Percentiles rank a stretch among this genome's conserved stretches.
phyloP scores from a whole-genome alignment of 441 rosid genomes.

The Breynia disticha region DNA sequence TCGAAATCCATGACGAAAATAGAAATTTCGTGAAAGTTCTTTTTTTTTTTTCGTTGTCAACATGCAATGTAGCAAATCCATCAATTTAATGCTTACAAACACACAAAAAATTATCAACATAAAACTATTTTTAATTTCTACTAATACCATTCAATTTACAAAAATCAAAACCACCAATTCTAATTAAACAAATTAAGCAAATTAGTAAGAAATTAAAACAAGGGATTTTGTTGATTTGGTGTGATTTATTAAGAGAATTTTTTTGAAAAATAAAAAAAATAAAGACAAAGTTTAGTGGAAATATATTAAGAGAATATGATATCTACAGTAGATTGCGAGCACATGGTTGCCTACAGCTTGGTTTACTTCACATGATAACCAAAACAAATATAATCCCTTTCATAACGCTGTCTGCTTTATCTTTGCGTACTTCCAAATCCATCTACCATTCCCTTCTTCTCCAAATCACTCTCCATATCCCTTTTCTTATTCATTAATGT shows the following conservation, averaged over 20 bases:
- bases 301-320: slow-evolving; percentile 38
- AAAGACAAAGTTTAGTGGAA: slow-evolving; percentile 52
- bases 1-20: no score
- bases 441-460: no score
- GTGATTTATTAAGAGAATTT: slow-evolving; percentile 25
- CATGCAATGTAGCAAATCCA: no score
- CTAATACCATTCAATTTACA: no score
- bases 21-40: no score
- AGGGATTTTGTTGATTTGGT: slow-evolving; percentile 37
- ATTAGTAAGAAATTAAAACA: slow-evolving; percentile 14
- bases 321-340: slow-evolving; percentile 74
- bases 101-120: no score
- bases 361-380: slow-evolving; percentile 1
- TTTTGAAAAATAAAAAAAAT: slow-evolving; percentile 7
- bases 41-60: no score
- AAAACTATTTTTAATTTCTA: no score
- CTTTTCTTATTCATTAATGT: no score
- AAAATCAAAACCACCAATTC: no score
- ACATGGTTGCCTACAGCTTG: slow-evolving; percentile 40
- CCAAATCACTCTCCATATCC: no score
- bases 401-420: slow-evolving; percentile 20
- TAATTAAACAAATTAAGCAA: not conserved
- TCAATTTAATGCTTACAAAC: no score
- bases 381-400: slow-evolving; percentile 24
- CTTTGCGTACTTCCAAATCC: not conserved